These are phyloP conservation scores for Camellia granthamiana DNA, from an alignment of 148 eudicot genomes.

Conservation along the genomic window DNA sequence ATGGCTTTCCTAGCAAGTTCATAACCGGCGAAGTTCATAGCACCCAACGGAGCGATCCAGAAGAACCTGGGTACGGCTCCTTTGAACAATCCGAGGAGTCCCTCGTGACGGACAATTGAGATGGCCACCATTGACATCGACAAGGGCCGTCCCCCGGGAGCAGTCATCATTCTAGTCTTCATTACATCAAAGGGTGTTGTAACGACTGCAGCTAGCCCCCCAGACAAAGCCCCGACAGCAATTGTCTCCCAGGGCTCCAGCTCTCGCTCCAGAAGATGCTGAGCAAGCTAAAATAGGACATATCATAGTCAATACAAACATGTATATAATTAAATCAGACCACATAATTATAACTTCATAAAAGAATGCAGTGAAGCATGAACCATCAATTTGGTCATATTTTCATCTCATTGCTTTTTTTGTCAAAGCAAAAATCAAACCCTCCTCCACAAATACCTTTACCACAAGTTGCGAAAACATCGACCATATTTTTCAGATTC, in stretches of 20 bases:
- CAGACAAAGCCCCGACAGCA: slow-evolving; percentile 85
- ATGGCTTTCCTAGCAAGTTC: slow-evolving; percentile 89
- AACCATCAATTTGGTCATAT: not conserved
- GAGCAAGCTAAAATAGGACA: slow-evolving; percentile 49
- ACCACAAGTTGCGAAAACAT: not conserved
- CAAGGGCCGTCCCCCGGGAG: slow-evolving; percentile 64
- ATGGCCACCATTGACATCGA: slow-evolving; percentile 62
- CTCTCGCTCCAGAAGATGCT: slow-evolving; percentile 67
- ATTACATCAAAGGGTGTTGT: slow-evolving; percentile 95
- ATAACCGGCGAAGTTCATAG: slow-evolving; percentile 93
- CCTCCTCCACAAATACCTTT: not conserved
- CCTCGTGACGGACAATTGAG: slow-evolving; percentile 72
- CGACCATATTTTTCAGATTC: too few species aligned
- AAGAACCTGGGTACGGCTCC: slow-evolving; percentile 91
- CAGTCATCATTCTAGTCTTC: slow-evolving; percentile 94
- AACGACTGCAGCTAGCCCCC: slow-evolving; percentile 81
- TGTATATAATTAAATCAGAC: not conserved
- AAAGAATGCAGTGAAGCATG: not conserved
- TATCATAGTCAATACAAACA: not conserved
- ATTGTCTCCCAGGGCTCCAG: slow-evolving; percentile 97
- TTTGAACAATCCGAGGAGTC: slow-evolving; percentile 87
- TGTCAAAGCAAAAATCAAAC: not conserved
- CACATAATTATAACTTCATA: not conserved
- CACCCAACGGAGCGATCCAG: slow-evolving; percentile 94
- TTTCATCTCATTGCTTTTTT: not conserved